Percentiles rank a stretch among this genome's conserved stretches.
These are phyloP conservation scores for Myrica gale DNA, from an alignment of 306 rosid genomes.

Conservation along the genomic window DNA sequence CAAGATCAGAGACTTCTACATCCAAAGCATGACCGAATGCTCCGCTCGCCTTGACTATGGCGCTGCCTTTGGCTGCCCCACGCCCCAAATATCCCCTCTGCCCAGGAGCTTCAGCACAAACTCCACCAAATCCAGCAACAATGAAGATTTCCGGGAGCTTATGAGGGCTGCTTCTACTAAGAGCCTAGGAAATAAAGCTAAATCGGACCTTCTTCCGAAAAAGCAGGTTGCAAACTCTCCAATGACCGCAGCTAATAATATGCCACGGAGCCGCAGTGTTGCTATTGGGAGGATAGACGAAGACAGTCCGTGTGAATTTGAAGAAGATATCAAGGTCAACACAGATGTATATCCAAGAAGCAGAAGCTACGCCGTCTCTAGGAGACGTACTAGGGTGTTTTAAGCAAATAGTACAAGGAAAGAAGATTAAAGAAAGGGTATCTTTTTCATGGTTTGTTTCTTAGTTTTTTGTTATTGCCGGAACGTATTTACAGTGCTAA, in stretches of 20 bases:
- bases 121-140: conserved; percentile 23
- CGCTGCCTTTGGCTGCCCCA: conserved; percentile 37
- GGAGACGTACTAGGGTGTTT: conserved; percentile 13
- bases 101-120: conserved; percentile 53
- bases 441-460: not conserved
- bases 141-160: conserved; percentile 49
- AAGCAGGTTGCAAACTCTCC: conserved; percentile 6
- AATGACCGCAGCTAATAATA: not conserved
- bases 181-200: not conserved
- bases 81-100: conserved; percentile 19
- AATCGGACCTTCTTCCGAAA: not conserved
- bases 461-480: not conserved
- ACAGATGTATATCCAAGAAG: conserved; percentile 36
- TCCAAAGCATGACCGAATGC: conserved; percentile 42
- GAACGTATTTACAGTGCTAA: not conserved
- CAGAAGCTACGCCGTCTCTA: conserved; percentile 45
- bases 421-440: not conserved
- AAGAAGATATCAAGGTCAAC: conserved; percentile 31
- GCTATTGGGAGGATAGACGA: conserved; percentile 69
- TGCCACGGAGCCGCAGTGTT: conserved; percentile 44
- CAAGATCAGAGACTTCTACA: conserved; percentile 51
- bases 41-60: conserved; percentile 28
- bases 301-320: conserved; percentile 47
- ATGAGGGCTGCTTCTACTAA: conserved; percentile 39
- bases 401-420: not conserved